Base-by-base conservation (phyloP, 345 rosid species). In the Diplotaxis tenuifolia region DNA sequence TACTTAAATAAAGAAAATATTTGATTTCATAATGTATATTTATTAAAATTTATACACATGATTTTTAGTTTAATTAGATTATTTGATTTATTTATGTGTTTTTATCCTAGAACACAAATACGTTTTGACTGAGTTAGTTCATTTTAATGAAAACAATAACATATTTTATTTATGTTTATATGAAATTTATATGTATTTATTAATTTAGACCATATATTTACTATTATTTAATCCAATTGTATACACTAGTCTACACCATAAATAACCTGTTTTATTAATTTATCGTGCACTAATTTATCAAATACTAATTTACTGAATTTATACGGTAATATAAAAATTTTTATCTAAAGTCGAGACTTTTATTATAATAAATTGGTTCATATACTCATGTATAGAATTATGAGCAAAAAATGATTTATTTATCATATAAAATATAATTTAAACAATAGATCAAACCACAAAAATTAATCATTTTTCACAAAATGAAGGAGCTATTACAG, bases 401-500 rank as follows among this genome's bases (percentile, higher is more conserved):
- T 40, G 47, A 12, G 47, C 45, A 12, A 12, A 40, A 40, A 40
- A 27, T 36, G 7, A 40, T 40, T 40, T 4, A 0, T 40, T 40
- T 40, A 7, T 49, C 23, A 50, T 18, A 15, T 47, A 10, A 49
- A 18, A 18, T 49, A 49, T 7, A 49, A 50, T 8, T 3, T 8
- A 50, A 19, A 50, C 11, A 19, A 19, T 19, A 50, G 3, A 50
- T 19, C 12, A 32, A 34, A 31, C 21, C 15, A 56, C 6, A 62
- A 62, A 32, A 9, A 22, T 3, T 53, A 53, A 53, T 53, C 3
- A 5, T 14, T n/a, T 14, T 12, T 29, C 23, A 11, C 27, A 62
- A 7, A 21, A 23, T 47, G 29, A 45, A 90, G 96, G 89, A 91
- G 93, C 79, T 91, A 91, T 79, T 91, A 89, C 64, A 86, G 97